Evolutionary conservation across 495 filamentous ascomycete genomes (phyloP).

Genomic region (Rostrohypoxylon terebratum): DNA sequence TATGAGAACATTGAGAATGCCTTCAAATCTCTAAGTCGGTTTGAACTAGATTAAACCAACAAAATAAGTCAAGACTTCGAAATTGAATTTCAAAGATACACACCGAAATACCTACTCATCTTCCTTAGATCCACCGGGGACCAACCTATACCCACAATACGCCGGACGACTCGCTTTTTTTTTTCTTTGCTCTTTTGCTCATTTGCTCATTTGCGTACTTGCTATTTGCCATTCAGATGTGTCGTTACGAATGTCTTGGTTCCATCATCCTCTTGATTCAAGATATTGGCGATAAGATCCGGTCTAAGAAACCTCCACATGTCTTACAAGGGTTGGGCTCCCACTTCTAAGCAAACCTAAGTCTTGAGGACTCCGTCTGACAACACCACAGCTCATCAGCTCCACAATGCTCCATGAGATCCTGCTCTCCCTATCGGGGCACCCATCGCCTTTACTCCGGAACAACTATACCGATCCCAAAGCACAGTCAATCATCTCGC

Average conservation of each 20-base stretch:
- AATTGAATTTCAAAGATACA: background rate
- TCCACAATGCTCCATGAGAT: conserved; percentile 93
- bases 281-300: conserved; percentile 53
- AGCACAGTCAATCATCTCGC: conserved; percentile 66
- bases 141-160: conserved; percentile 12
- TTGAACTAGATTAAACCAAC: background rate
- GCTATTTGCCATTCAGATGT: conserved; percentile 46
- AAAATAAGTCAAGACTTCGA: background rate
- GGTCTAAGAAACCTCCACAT: conserved; percentile 48
- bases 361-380: conserved; percentile 13
- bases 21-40: background rate
- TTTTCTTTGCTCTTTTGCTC: too few relatives aligned
- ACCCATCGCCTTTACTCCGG: conserved; percentile 86
- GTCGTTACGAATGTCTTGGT: conserved; percentile 63
- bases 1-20: conserved; percentile 5
- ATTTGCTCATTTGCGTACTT: background rate
- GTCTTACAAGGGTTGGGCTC: conserved; percentile 47
- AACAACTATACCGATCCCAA: conserved; percentile 54
- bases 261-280: conserved; percentile 60
- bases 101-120: background rate
- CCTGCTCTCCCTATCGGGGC: conserved; percentile 91
- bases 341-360: conserved; percentile 5
- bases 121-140: background rate
- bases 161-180: background rate
- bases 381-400: conserved; percentile 23